Base-by-base conservation (phyloP, 2,329 filamentous ascomycete genomes). In the Scopulariopsis brevicaulis region DNA sequence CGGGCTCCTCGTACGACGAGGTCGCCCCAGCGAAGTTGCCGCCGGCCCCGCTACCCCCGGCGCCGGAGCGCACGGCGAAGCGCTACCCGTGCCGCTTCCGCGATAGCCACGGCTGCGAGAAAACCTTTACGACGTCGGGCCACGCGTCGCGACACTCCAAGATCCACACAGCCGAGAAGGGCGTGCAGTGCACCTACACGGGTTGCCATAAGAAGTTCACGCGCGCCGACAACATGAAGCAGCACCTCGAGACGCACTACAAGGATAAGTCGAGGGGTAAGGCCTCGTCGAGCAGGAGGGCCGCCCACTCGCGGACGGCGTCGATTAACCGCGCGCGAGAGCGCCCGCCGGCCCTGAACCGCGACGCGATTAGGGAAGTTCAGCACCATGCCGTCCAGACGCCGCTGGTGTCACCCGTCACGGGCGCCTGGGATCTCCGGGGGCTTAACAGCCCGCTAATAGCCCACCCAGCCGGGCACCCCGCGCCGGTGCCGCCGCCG, bases 201-300 rank as follows among this genome's bases (percentile, higher is more conserved):
- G 86, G 86, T 60, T 92, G 88, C 74, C 81, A 83, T 70, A 90
- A 90, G 73, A 88, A 87, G 66, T 92, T 92, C 65, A 90, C 87
- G 12, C 85, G 88, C 62, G 85, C 86, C 64, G 88, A 92, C 76
- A 92, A 92, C 75, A 92, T 92, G 88, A 90, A 90, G 77, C 88
- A 91, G 72, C 88, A 92, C 66, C 79, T 89, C 34, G 82, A 89
- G 65, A 91, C 87, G 0, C 88, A 92, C 69, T 86, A 82, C 71
- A 85, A 84, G 70, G 79, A 84, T 62, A 81, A 81, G 71, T 73
- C 73, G 35, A 75, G 78, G 32, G 67, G 63, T 66, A 70, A 56
- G 25, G 37, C 55, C 4, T 52, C 55, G 25, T 51, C 55, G 15
- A 28, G 37, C 15, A 56, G 48, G 28, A 8, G 65, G 62, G 14